phyloP scores from a whole-genome alignment of 2,329 filamentous ascomycete genomes.

The Juglanconis juglandina region DNA sequence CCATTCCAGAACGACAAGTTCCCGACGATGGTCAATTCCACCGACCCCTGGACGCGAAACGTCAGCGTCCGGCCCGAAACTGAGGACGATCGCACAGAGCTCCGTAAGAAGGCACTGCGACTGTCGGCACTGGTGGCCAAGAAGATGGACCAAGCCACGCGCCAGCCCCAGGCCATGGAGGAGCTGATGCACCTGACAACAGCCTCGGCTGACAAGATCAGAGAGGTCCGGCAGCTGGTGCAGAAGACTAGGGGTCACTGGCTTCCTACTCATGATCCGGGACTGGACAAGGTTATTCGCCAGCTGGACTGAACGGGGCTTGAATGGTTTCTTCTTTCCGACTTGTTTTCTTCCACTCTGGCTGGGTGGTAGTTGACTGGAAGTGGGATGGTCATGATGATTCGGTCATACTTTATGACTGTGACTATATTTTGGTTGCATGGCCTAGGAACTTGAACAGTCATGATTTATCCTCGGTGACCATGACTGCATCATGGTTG shows the following conservation, averaged over 20 bases:
- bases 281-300: neutral
- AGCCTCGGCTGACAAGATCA: conserved; percentile 51
- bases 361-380: no score
- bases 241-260: conserved; percentile 48
- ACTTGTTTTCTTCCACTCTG: no score
- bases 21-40: neutral
- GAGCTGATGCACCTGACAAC: conserved; percentile 45
- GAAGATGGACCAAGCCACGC: conserved; percentile 44
- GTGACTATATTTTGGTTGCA: neutral
- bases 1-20: neutral
- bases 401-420: neutral
- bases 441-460: neutral
- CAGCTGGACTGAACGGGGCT: neutral
- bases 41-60: neutral
- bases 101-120: conserved; percentile 45
- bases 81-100: conserved; percentile 23
- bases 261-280: conserved; percentile 32
- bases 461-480: no score
- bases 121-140: conserved; percentile 46
- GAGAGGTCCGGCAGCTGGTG: conserved; percentile 50
- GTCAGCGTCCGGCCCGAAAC: neutral
- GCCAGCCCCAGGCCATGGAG: conserved; percentile 41
- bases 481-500: no score
- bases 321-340: no score
- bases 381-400: no score